Evolutionary conservation across 495 filamentous ascomycete genomes (phyloP), one percentile per base, ranked within the genome.

Genomic region (Immersiella caudata): DNA sequence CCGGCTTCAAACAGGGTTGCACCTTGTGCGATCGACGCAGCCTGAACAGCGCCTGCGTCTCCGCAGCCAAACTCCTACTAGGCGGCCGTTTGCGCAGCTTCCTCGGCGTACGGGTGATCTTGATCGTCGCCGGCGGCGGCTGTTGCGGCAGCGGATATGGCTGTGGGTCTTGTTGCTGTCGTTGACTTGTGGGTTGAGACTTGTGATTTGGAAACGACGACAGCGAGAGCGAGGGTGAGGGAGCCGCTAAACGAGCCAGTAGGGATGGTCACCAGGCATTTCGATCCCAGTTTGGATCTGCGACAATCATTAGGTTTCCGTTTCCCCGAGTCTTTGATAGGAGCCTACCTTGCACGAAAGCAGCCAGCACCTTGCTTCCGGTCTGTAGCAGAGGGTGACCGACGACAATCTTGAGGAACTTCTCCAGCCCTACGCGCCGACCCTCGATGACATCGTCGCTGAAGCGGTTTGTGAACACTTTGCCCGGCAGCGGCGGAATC

Each of bases 381-480:
- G 96, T 98, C 87, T 99, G 95, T 81, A 99, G 79, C 68, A 99
- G 82, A 64, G 95, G 95, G 80, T 99, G 95, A 0, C 95, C 94
- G 0, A 97, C 95, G 4, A 99, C 95, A 70, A 99, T 98, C 87
- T 96, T 93, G 75, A 99, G 78, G 75, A 99, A 99, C 72, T 94
- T 87, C 82, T 99, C 94, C 66, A 99, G 82, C 9, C 95, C 95
- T 71, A 93, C 91, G 55, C 94, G 84, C 27, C 95, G 84, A 76
- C 96, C 93, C 85, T 99, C 96, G 75, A 99, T 99, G 71, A 99
- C 96, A 73, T 97, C 95, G 75, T 99, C 95, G 67, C 91, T 94
- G 81, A 99, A 99, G 18, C 95, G 91, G 78, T 98, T 98, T 26
- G 94, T 97, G 73, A 98, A 97, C 33, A 99, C 95, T 81, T 98